These are phyloP conservation scores for Yarrowia porcina DNA, from an alignment of 805 yeast genomes.

Conservation along the genomic window DNA sequence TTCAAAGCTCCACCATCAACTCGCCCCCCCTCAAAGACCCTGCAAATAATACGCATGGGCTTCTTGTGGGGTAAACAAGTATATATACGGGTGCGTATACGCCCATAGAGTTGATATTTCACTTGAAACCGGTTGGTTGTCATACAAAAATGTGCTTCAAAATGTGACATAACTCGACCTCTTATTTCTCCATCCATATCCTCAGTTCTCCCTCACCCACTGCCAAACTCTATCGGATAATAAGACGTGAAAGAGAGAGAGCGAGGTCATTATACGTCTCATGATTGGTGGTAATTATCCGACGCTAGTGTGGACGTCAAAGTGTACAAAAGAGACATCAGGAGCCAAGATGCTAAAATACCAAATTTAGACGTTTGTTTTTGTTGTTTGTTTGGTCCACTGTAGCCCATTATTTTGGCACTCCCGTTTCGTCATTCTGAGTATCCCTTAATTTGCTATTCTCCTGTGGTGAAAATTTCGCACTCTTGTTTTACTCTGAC, in stretches of 20 bases:
- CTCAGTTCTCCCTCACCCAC: background rate
- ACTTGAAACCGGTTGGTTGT: no score
- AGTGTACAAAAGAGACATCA: no score
- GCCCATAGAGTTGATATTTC: no score
- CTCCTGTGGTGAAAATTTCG: background rate
- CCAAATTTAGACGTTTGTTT: no score
- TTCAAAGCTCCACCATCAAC: background rate
- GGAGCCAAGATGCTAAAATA: no score
- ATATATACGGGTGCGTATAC: background rate
- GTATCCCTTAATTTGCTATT: no score
- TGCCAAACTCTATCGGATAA: background rate
- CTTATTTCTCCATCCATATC: background rate
- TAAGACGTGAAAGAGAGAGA: background rate
- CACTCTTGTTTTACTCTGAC: background rate
- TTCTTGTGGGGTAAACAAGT: background rate
- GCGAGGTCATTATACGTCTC: background rate
- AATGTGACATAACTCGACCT: background rate
- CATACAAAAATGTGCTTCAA: no score
- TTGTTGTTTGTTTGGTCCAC: no score
- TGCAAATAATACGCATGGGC: background rate
- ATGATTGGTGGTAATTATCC: constrained; percentile 8
- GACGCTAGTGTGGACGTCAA: background rate
- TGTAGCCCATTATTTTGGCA: no score
- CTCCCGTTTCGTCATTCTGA: no score
- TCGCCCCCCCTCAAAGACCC: background rate